phyloP scores from a whole-genome alignment of 2,329 filamentous ascomycete species.

The Alternaria arbusti region DNA sequence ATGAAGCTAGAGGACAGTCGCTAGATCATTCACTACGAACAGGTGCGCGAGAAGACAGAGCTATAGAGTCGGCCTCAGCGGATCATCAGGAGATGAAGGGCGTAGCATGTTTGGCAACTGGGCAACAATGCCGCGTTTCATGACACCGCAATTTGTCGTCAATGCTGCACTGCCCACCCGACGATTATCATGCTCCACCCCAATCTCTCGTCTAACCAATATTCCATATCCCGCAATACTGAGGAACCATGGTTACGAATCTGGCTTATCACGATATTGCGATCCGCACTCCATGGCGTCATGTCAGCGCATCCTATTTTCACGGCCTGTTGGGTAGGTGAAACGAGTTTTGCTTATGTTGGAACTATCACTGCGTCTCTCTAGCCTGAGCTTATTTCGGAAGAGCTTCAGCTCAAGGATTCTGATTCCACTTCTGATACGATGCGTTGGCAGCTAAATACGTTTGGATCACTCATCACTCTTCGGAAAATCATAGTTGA shows the following conservation, averaged over 20 bases:
- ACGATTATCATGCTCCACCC: constrained; percentile 9
- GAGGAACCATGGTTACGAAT: not conserved
- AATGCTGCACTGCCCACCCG: constrained; percentile 18
- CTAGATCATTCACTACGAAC: not conserved
- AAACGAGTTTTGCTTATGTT: not conserved
- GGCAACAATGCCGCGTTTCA: constrained; percentile 28
- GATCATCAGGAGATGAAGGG: constrained; percentile 26
- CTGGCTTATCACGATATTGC: not conserved
- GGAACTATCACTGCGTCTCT: not conserved
- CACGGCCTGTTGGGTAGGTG: not conserved
- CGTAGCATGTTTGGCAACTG: constrained; percentile 14
- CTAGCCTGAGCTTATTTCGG: not conserved
- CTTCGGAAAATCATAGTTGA: not conserved
- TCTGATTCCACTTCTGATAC: not conserved
- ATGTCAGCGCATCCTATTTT: not conserved
- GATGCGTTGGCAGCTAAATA: not conserved
- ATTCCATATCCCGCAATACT: not conserved
- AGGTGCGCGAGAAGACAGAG: constrained; percentile 1
- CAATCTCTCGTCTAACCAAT: constrained; percentile 9
- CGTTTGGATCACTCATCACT: not conserved
- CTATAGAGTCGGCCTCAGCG: not conserved
- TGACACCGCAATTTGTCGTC: constrained; percentile 30
- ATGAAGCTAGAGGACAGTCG: constrained; percentile 3
- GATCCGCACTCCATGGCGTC: not conserved
- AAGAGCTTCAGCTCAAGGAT: not conserved